Conservation (phyloP, 2,329 filamentous ascomycete genomes). For the Aspergillus proliferans region DNA sequence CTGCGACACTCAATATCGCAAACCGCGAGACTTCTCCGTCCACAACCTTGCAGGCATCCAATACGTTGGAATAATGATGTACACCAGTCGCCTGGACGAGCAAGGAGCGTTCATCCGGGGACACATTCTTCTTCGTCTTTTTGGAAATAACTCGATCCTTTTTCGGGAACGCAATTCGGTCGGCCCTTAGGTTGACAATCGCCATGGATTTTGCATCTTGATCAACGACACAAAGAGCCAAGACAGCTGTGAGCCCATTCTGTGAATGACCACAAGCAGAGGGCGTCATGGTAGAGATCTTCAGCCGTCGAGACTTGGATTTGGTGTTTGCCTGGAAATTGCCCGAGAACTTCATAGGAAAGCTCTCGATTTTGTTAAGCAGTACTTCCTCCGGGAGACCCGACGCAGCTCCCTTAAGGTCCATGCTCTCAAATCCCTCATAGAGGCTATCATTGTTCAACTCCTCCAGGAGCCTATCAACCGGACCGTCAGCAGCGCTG, state of each 20-base stretch:
- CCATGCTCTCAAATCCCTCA: constrained; percentile 66
- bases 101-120: constrained; percentile 18
- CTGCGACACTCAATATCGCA: constrained; percentile 61
- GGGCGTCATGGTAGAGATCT: constrained; percentile 60
- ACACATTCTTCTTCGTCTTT: constrained; percentile 17
- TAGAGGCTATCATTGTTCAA: constrained; percentile 56
- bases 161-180: constrained; percentile 32
- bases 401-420: constrained; percentile 65
- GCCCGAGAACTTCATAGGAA: constrained; percentile 49
- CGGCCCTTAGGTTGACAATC: constrained; percentile 58
- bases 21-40: constrained; percentile 65
- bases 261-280: constrained; percentile 26
- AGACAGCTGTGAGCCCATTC: constrained; percentile 23
- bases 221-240: constrained; percentile 62
- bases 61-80: constrained; percentile 59
- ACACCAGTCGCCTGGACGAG: constrained; percentile 39
- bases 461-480: constrained; percentile 65
- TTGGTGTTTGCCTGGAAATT: constrained; percentile 22
- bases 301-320: constrained; percentile 23
- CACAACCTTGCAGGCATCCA: constrained; percentile 65
- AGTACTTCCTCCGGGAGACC: constrained; percentile 67
- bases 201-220: constrained; percentile 61
- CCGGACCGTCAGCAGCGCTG: constrained; percentile 61
- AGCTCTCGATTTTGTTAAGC: constrained; percentile 63
- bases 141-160: constrained; percentile 21